These are phyloP conservation scores for Neofusicoccum sp. DNA, from an alignment of 2,329 filamentous ascomycete species.

Conservation along the genomic window DNA sequence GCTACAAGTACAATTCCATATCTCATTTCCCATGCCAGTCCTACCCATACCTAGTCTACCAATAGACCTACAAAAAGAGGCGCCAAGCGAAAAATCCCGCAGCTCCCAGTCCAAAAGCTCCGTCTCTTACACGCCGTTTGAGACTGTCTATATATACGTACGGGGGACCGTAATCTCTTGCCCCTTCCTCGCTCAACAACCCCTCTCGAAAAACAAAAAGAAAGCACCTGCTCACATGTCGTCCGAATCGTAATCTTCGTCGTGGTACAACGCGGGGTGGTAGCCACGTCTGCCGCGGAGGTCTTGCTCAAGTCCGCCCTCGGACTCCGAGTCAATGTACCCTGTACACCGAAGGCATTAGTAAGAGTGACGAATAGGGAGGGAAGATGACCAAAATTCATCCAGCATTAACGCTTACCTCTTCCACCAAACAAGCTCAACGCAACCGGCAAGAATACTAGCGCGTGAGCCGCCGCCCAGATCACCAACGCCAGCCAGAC, in stretches of 20 bases:
- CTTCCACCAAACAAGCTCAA: slow-evolving; percentile 83
- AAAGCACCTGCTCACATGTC: slow-evolving; percentile 42
- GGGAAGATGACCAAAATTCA: not conserved
- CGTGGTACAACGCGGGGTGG: slow-evolving; percentile 69
- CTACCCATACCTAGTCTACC: no score
- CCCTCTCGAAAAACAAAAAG: not conserved
- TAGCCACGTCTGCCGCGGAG: slow-evolving; percentile 73
- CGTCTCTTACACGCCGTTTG: no score
- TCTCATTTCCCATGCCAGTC: no score
- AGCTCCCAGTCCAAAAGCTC: no score
- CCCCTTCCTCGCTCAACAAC: no score
- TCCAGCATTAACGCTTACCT: slow-evolving; percentile 47
- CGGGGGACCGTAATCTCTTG: no score
- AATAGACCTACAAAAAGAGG: no score
- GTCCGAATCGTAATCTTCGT: slow-evolving; percentile 77
- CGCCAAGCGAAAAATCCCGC: no score
- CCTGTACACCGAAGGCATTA: slow-evolving; percentile 47
- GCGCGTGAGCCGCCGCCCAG: slow-evolving; percentile 84
- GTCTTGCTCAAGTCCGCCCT: slow-evolving; percentile 88
- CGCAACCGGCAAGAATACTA: slow-evolving; percentile 89
- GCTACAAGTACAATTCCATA: no score
- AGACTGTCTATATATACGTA: no score
- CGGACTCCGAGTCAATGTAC: slow-evolving; percentile 83
- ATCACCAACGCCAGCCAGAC: slow-evolving; percentile 92
- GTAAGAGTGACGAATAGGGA: not conserved